Conservation (phyloP, 768 basidiomycete genomes). For the Pholiota molesta region DNA sequence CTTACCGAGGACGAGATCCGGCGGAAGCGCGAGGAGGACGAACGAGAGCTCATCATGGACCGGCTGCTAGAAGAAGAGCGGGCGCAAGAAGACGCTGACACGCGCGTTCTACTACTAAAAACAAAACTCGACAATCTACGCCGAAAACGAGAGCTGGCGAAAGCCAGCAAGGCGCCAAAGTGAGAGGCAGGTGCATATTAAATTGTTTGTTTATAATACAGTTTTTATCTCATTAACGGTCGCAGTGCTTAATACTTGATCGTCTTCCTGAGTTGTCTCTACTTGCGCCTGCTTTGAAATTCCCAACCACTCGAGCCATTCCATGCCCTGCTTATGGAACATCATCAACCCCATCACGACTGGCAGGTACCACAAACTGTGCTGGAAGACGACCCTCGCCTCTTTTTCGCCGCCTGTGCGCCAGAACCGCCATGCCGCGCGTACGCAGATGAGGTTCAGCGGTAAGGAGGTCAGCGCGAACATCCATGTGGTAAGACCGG, state of each 20-base stretch:
- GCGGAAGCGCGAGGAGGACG: constrained; percentile 63
- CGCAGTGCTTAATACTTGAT: not conserved
- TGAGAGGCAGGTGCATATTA: not conserved
- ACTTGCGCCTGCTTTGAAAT: constrained; percentile 31
- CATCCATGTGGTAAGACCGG: constrained; percentile 90
- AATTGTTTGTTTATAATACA: constrained; percentile 9
- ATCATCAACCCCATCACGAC: constrained; percentile 91
- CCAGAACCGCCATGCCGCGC: constrained; percentile 79
- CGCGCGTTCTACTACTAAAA: constrained; percentile 68
- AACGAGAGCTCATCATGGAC: constrained; percentile 85
- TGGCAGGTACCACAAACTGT: constrained; percentile 89
- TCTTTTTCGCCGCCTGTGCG: constrained; percentile 69
- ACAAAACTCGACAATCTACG: constrained; percentile 62
- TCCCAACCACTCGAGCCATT: constrained; percentile 72
- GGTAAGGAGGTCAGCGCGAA: constrained; percentile 79
- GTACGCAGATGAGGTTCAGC: constrained; percentile 73
- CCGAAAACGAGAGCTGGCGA: constrained; percentile 35
- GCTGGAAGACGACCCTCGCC: constrained; percentile 77
- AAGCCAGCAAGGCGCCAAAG: constrained; percentile 15
- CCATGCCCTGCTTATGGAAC: constrained; percentile 87
- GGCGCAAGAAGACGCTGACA: constrained; percentile 87
- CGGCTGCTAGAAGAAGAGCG: constrained; percentile 82
- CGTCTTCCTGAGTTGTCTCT: not conserved
- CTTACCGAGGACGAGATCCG: constrained; percentile 48
- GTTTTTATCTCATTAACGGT: constrained; percentile 6